Conservation (phyloP, 495 filamentous ascomycete genomes). For the Hyaloscypha bicolor region DNA sequence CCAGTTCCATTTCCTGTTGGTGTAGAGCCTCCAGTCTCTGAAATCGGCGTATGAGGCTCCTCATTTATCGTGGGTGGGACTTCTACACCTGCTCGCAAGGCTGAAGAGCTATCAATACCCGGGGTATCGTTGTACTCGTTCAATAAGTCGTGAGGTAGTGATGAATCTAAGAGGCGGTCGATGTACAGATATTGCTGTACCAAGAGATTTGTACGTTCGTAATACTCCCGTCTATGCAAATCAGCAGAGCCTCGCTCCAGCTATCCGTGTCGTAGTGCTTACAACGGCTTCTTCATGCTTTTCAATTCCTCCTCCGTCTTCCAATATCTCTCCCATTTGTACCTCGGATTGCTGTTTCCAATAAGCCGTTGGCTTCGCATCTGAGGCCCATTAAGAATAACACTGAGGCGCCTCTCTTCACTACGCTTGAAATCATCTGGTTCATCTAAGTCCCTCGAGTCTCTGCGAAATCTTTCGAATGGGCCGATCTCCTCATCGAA, state of each 20-base stretch:
- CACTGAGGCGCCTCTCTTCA: conserved; percentile 53
- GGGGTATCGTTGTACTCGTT: conserved; percentile 75
- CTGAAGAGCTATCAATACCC: conserved; percentile 37
- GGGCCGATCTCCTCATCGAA: conserved; percentile 16
- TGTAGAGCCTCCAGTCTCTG: not conserved
- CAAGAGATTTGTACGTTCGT: conserved; percentile 79
- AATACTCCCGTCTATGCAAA: conserved; percentile 65
- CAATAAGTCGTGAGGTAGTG: conserved; percentile 80
- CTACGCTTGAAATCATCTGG: conserved; percentile 27
- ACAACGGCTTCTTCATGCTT: conserved; percentile 65
- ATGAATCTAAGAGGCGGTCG: conserved; percentile 87
- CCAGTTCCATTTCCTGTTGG: conserved; percentile 10
- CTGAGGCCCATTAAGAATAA: conserved; percentile 63
- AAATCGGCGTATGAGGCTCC: conserved; percentile 30
- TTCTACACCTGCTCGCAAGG: conserved; percentile 39
- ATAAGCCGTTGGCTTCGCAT: conserved; percentile 80
- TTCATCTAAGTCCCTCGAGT: conserved; percentile 21
- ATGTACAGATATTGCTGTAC: conserved; percentile 90
- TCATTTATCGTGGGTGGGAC: conserved; percentile 62
- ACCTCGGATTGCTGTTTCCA: conserved; percentile 73
- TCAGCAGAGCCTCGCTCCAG: conserved; percentile 7
- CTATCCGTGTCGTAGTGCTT: conserved; percentile 26
- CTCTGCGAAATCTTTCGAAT: conserved; percentile 11
- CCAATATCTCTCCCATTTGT: conserved; percentile 75
- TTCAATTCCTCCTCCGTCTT: conserved; percentile 68